Base-by-base conservation (phyloP, 441 rosid species). In the Bruguiera hainesii region DNA sequence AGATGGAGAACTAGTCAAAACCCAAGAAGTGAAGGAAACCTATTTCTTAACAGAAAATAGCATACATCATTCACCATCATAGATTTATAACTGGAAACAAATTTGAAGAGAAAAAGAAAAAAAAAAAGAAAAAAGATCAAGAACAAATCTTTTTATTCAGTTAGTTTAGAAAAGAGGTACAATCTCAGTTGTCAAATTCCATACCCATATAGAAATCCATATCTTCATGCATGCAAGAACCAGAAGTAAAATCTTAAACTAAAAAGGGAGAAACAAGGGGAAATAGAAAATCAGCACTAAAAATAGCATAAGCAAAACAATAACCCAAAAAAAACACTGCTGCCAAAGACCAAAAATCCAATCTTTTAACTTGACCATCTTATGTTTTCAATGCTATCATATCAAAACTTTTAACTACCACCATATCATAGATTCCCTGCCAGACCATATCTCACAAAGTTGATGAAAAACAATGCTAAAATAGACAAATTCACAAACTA, bases 161-260 rank as follows among this genome's bases (percentile, higher is more conserved):
- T 2, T 55, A 55, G 16, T 23, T 26, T 20, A 55, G 0, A 55
- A 26, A 42, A 3, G 48, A 42, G 16, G 18, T 42, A 42, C 18
- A 42, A 42, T 20, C 30, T 55, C 28, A 10, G 15, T 20, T 23
- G 16, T 55, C 30, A 23, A 23, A 10, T 23, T 20, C 58, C 25
- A 55, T 7, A 31, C 35, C 13, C 33, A 39, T 52, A 60, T 55
- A 65, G 49, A 48, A 72, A 25, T 18, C 64, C 50, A 67, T 21
- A 23, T 26, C 29, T 28, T 49, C 70, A 72, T 62, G 64, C 73
- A 76, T 77, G 79, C 81, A 79, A 76, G 33, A 29, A 72, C 77
- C 74, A 60, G 9, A 65, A 68, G 37, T 5, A 18, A 70, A 65
- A 63, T 62, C 51, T 20, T 8, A 29, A 42, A 35, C 60, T 4